Conservation (phyloP, 2,329 filamentous ascomycete species). For the Calonectria montana region DNA sequence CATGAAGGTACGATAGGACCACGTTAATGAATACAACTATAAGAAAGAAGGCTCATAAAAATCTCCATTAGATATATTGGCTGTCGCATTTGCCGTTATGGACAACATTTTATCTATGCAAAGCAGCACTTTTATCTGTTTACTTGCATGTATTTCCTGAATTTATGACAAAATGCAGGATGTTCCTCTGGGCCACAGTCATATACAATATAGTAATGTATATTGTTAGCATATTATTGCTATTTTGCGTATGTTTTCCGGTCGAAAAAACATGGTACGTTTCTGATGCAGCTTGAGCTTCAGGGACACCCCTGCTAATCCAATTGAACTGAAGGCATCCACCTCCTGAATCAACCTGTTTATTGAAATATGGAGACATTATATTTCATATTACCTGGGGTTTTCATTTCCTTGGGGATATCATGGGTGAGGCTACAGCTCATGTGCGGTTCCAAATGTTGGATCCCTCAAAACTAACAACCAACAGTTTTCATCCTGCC, state of each 20-base stretch:
- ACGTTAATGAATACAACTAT: background rate
- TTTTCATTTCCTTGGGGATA: background rate
- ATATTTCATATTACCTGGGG: background rate
- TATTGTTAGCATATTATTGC: background rate
- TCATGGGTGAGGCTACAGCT: background rate
- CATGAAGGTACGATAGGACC: background rate
- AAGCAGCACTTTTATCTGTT: background rate
- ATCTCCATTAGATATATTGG: background rate
- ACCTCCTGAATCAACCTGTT: background rate
- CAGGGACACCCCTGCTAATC: background rate
- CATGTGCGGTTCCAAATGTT: no score
- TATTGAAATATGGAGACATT: background rate
- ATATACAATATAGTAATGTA: background rate
- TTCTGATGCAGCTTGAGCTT: background rate
- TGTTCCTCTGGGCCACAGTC: background rate
- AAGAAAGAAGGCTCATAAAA: background rate
- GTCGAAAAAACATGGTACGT: background rate
- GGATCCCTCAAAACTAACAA: background rate
- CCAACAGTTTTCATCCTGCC: background rate
- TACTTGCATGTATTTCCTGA: background rate
- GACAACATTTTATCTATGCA: slow-evolving; percentile 1
- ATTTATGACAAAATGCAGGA: background rate
- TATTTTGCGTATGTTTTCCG: background rate
- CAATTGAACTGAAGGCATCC: background rate
- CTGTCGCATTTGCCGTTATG: background rate